Evolutionary conservation across 1,139 yeast species (phyloP), one percentile per base, ranked within the genome.

Genomic region (Yamadazyma buinensis): DNA sequence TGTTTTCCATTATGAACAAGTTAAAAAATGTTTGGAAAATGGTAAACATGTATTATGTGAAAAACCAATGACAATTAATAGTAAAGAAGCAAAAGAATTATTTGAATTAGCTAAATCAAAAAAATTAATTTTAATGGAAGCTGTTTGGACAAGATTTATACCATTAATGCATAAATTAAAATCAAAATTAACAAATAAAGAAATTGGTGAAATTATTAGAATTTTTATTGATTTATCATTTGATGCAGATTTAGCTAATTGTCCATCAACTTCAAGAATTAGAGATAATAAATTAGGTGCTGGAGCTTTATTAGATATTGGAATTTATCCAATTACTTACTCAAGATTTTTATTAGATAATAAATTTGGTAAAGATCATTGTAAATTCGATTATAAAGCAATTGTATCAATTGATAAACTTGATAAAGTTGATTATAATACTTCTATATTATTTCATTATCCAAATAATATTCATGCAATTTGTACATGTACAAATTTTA

Each of bases 111-210:
- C 84, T n/a, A 57, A 59, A 42, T 46, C 55, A 33, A 65, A 72
- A 48, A 56, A 61, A 2, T 58, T 71, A 31, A 76, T 72, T 44
- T 59, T 77, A 36, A 73, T 79, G 82, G 85, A 79, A 49, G 84
- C 76, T 4, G 69, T 77, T 36, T 79, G 84, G 84, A 74, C 82
- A 1, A 60, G 83, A 32, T 78, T 72, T 48, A 72, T 77, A 60
- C 84, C 84, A 2, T 47, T 74, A 12, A 59, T 72, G 26, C 39
- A 50, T 18, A 59, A 59, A 19, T 54, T 76, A 34, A 59, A 66
- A 40, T 40, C 61, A 23, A 54, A 59, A 36, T n/a, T n/a, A n/a
- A 48, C 77, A 42, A 59, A 64, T 20, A 65, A 72, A 22, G 56
- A 62, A 10, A 49, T 78, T 38, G 41, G 41, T 28, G 33, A 35